Evolutionary conservation across 306 rosid genomes (phyloP), one percentile per base, ranked within the genome.

Genomic region (apple (Malus domestica)): DNA sequence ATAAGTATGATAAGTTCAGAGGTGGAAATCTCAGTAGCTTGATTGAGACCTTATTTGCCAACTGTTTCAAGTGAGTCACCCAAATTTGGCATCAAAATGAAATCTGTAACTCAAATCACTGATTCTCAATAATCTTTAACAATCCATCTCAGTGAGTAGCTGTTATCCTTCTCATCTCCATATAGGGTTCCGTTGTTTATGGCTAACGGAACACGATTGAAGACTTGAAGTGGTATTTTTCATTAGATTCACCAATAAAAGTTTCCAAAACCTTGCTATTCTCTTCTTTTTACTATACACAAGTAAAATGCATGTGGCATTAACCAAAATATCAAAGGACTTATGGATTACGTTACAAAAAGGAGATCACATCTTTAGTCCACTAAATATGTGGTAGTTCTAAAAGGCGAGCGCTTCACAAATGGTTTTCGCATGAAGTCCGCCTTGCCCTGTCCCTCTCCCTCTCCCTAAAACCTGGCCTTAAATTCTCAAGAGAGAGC

Each of bases 241-340:
- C 80, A 84, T 82, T 83, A 62, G 83, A 76, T 87, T 86, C 71
- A 66, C 74, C 40, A 81, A 80, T 78, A 81, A 74, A 82, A 77
- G 15, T 13, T 82, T 82, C 72, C 83, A 79, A 80, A 81, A 85
- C 67, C 80, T 75, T 76, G 72, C 80, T 78, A 76, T 71, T 82
- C 78, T 67, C 85, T 86, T 78, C 83, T 78, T 75, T 73, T 87
- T 69, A 73, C 96, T 92, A 72, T 84, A 90, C 99, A 88, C 78
- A 91, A 89, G 75, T 85, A 79, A 80, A 87, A 87, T 68, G 73
- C 75, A 77, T 78, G 84, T 62, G 70, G 73, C 83, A 79, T 49
- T 67, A 76, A 73, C 77, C 77, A 82, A 76, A 40, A 68, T 55
- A 85, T 11, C 81, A 58, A 33, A 27, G 66, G 76, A 23, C 51